A percentile compares a stretch with the other conserved stretches of the same genome.
phyloP scores from a whole-genome alignment of 2,329 filamentous ascomycete species.

The Dothideomycetes sp. region DNA sequence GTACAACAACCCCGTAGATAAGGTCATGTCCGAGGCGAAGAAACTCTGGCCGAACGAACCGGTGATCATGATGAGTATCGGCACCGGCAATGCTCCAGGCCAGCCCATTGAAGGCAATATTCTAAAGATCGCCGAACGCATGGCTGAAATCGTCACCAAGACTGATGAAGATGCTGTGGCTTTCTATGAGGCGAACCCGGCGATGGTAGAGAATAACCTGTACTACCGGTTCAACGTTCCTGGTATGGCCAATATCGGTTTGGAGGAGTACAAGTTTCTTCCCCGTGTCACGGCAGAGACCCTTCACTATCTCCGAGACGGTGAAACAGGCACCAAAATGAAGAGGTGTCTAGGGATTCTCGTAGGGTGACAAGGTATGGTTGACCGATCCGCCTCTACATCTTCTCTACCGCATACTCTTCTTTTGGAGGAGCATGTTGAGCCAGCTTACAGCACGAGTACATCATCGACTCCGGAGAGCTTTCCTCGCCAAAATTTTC shows the following conservation, averaged over 20 bases:
- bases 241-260: background rate
- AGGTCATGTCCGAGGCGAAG: slow-evolving; percentile 28
- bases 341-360: background rate
- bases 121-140: background rate
- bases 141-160: slow-evolving; percentile 3
- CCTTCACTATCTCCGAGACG: background rate
- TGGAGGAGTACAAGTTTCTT: background rate
- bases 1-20: slow-evolving; percentile 35
- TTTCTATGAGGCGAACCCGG: background rate
- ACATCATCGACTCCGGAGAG: too few species aligned
- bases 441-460: too few species aligned
- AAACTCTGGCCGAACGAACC: slow-evolving; percentile 1
- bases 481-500: too few species aligned
- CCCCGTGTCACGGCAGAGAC: background rate
- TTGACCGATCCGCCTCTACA: background rate
- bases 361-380: background rate
- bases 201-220: background rate
- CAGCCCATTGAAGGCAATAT: background rate
- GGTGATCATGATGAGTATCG: slow-evolving; percentile 5
- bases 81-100: slow-evolving; percentile 2
- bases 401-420: background rate
- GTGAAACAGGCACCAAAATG: background rate
- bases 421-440: background rate
- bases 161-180: slow-evolving; percentile 4
- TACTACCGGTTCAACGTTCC: slow-evolving; percentile 9